These are phyloP conservation scores for Cystofilobasidium ferigula DNA, from an alignment of 768 basidiomycete species.

Conservation along the genomic window DNA sequence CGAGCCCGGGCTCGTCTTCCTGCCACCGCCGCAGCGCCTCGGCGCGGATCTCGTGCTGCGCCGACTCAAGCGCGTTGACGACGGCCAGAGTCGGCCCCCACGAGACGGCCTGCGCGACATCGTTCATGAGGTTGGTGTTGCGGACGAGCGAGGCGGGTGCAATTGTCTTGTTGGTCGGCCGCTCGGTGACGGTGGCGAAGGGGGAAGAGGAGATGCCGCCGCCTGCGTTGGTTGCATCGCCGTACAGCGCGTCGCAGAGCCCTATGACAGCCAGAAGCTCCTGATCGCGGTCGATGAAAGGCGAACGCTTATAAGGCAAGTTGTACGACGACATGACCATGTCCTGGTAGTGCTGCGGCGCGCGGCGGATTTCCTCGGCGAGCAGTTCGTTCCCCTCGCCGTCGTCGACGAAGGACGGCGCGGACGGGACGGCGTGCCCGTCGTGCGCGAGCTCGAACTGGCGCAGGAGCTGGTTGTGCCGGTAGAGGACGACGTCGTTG, in stretches of 20 bases:
- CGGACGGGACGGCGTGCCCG: neutral
- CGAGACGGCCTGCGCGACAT: neutral
- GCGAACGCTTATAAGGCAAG: too few relatives aligned
- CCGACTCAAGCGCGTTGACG: neutral
- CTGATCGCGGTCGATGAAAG: neutral
- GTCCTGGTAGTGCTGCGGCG: neutral
- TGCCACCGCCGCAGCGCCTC: neutral
- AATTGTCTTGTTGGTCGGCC: neutral
- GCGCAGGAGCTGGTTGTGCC: neutral
- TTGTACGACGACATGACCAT: neutral
- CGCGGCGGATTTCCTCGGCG: neutral
- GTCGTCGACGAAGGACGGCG: neutral
- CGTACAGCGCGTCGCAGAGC: neutral
- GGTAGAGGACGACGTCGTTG: conserved; percentile 14
- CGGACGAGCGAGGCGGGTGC: neutral
- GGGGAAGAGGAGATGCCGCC: neutral
- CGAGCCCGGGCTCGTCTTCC: neutral
- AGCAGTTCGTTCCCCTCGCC: neutral
- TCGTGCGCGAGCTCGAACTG: neutral
- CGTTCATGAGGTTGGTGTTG: neutral
- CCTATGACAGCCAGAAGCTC: neutral
- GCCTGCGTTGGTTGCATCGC: neutral
- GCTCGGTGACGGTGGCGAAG: too few relatives aligned
- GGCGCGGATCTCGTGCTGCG: neutral
- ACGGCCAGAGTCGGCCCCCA: neutral